Percentiles rank a stretch among this genome's conserved stretches.
phyloP scores from a whole-genome alignment of 1,284 basidiomycete genomes.

The Naganishia albida region DNA sequence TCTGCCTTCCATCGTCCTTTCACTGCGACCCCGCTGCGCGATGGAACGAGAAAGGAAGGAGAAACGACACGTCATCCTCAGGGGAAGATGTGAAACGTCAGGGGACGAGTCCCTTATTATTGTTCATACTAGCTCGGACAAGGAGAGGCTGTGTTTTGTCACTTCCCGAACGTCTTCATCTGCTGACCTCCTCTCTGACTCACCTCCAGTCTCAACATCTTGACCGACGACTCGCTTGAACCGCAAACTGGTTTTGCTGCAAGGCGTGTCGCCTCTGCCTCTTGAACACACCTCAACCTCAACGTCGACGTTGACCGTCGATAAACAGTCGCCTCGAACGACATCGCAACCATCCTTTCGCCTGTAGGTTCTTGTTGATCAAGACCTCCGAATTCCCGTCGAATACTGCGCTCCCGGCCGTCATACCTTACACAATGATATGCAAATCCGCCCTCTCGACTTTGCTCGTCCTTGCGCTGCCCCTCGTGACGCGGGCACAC shows the following conservation, averaged over 20 bases:
- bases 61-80: not conserved
- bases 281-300: not conserved
- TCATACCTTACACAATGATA: not conserved
- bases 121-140: too few species aligned
- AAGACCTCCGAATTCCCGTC: not conserved
- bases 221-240: too few species aligned
- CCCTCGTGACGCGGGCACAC: slow-evolving; percentile 39
- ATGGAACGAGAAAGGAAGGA: not conserved
- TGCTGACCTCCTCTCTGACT: too few species aligned
- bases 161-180: too few species aligned
- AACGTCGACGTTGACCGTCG: not conserved
- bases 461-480: not conserved
- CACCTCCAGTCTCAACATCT: too few species aligned
- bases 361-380: slow-evolving; percentile 14
- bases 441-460: slow-evolving; percentile 3
- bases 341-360: not conserved
- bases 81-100: slow-evolving; percentile 2
- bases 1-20: too few species aligned
- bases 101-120: too few species aligned
- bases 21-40: not conserved
- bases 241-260: too few species aligned
- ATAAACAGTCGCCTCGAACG: not conserved
- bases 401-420: not conserved
- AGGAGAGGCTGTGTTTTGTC: too few species aligned
- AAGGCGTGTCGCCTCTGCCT: not conserved